Base-by-base conservation (phyloP, 257 asterid genomes). In the Galeopsis tetrahit region DNA sequence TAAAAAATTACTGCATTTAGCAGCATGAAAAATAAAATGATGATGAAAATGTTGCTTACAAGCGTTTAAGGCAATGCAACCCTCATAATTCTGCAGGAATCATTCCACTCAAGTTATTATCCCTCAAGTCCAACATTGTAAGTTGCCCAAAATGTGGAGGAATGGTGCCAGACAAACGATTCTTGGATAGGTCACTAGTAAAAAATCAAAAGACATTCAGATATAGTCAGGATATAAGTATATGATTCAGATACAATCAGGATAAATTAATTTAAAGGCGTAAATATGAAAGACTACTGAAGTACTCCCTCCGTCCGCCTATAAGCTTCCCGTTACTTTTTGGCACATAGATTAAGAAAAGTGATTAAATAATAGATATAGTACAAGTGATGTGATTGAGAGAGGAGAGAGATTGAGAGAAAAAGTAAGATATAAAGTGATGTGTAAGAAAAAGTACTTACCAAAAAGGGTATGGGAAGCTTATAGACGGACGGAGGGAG, bases 11-110 rank as follows among this genome's bases (percentile, higher is more conserved):
- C 55, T 52, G 63, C 63, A 31, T 78, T 6, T 0, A 69, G 55
- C 66, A 63, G 68, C 64, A 61, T 4, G 15, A 51, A 33, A 42
- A 15, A 65, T 36, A 61, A 36, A 2, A 67, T 21, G 17, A 65
- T 74, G 40, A 21, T 36, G 1, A 34, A 59, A 70, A 3, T 53
- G 10, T 32, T 46, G 77, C 95, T 81, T 81, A 93, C 97, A 93
- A 65, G 69, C 75, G 83, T 83, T 75, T 84, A 43, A 94, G 79
- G 7, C 85, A 87, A 62, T 71, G 83, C 63, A 91, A 65, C 61
- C 76, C 76, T 74, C 96, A 97, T 44, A 94, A 82, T 82, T 88
- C 93, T 61, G 83, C 82, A 10, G 99, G 99, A 82, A 94, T 70
- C 17, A 79, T 63, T 68, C 99, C 99, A 13, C 82, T 80, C 80